These are phyloP conservation scores for Starmerella floris DNA, from an alignment of 805 yeast species.

Conservation along the genomic window DNA sequence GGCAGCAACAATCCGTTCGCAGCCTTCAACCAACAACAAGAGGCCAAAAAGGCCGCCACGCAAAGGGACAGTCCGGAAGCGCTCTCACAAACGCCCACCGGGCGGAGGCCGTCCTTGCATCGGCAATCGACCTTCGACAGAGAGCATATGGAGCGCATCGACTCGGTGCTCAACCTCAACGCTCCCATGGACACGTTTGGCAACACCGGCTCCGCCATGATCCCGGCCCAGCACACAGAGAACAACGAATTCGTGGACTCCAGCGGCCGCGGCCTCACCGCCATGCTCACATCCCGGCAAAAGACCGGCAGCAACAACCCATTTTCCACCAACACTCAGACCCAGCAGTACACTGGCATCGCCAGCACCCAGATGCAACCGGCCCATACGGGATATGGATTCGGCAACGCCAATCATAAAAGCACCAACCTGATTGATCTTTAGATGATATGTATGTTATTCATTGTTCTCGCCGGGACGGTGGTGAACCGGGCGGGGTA, in stretches of 20 bases:
- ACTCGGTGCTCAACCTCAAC: constrained; percentile 66
- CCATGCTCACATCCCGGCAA: constrained; percentile 20
- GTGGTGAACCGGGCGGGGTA: no score
- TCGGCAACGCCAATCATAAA: constrained; percentile 55
- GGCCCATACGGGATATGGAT: constrained; percentile 85
- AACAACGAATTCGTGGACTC: constrained; percentile 66
- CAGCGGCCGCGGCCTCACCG: constrained; percentile 60
- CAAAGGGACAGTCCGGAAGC: constrained; percentile 16
- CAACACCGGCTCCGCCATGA: constrained; percentile 66
- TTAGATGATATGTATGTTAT: constrained; percentile 4
- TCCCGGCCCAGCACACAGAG: constrained; percentile 85
- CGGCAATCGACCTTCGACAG: constrained; percentile 42
- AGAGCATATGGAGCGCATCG: constrained; percentile 49
- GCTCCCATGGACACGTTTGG: constrained; percentile 92
- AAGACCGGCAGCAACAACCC: constrained; percentile 33
- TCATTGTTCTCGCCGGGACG: no score
- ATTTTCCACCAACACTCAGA: constrained; percentile 39
- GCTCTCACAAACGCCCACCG: constrained; percentile 9
- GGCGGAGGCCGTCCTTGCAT: constrained; percentile 13
- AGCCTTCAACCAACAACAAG: constrained; percentile 23
- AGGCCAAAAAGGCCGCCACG: constrained; percentile 17
- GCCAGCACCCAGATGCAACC: constrained; percentile 58
- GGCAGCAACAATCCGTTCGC: constrained; percentile 78
- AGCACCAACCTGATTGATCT: constrained; percentile 26
- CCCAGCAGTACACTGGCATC: constrained; percentile 48